A percentile compares a stretch with the other conserved stretches of the same genome.
Conservation (phyloP, 306 rosid species). For the Senna siamea region DNA sequence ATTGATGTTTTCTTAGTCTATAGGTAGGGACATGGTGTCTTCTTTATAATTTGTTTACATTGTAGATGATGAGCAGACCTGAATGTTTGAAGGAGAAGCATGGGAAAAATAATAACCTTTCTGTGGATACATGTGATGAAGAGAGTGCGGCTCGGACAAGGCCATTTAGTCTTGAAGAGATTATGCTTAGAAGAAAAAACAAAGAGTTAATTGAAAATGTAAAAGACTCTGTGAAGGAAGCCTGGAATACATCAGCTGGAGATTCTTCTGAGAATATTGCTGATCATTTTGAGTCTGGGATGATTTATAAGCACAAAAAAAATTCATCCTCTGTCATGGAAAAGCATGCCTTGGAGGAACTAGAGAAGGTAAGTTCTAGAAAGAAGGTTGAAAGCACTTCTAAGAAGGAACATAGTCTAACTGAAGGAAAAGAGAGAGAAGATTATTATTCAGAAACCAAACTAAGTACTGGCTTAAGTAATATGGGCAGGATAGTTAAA, state of each 20-base stretch:
- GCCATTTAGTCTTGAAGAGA: conserved; percentile 82
- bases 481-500: conserved; percentile 37
- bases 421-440: conserved; percentile 52
- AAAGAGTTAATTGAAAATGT: conserved; percentile 57
- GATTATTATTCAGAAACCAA: conserved; percentile 39
- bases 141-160: conserved; percentile 92
- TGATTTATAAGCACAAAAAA: conserved; percentile 33
- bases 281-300: conserved; percentile 48
- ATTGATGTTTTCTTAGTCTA: conserved; percentile 32
- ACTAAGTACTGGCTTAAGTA: conserved; percentile 43
- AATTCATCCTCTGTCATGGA: conserved; percentile 45
- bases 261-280: conserved; percentile 46
- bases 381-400: conserved; percentile 51
- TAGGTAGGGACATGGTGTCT: conserved; percentile 8
- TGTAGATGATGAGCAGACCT: conserved; percentile 62
- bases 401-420: conserved; percentile 45
- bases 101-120: conserved; percentile 42
- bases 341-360: conserved; percentile 45
- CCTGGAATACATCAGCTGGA: conserved; percentile 38
- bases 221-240: conserved; percentile 45
- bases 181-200: conserved; percentile 71
- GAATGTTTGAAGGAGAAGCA: conserved; percentile 52
- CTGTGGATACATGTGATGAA: conserved; percentile 49
- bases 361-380: conserved; percentile 54
- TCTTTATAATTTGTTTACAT: conserved; percentile 36